These are phyloP conservation scores for Oryza glaberrima DNA, from an alignment of 176 grass and related monocot genomes.

Conservation along the genomic window DNA sequence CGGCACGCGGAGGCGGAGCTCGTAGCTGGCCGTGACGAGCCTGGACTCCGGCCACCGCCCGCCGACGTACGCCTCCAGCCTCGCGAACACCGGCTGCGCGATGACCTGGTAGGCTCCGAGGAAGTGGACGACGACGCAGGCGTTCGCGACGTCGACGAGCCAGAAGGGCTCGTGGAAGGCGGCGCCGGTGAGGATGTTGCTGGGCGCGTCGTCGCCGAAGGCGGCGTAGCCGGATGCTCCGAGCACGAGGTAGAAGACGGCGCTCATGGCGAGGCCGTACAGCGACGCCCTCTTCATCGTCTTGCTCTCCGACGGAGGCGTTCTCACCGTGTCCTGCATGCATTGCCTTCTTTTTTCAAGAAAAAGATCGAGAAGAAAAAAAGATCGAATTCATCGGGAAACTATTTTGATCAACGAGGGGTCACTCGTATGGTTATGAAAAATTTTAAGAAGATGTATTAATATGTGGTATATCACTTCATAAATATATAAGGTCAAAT, in stretches of 20 bases:
- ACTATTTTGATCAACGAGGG: no score
- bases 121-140: slow-evolving; percentile 86
- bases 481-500: no score
- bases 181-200: slow-evolving; percentile 59
- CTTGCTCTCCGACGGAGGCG: slow-evolving; percentile 79
- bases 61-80: slow-evolving; percentile 71
- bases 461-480: no score
- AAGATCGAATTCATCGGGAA: no score
- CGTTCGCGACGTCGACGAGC: slow-evolving; percentile 59
- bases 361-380: no score
- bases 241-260: slow-evolving; percentile 86
- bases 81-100: slow-evolving; percentile 83
- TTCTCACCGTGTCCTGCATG: slow-evolving; percentile 52
- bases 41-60: slow-evolving; percentile 77
- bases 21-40: slow-evolving; percentile 77
- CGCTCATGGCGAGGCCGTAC: slow-evolving; percentile 65
- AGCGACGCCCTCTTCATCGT: slow-evolving; percentile 79
- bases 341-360: no score
- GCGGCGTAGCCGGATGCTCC: slow-evolving; percentile 80
- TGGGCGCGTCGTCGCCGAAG: slow-evolving; percentile 76
- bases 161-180: slow-evolving; percentile 67
- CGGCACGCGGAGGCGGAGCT: slow-evolving; percentile 47
- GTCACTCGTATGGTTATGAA: no score
- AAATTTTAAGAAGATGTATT: no score
- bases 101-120: slow-evolving; percentile 86